Evolutionary conservation across 768 basidiomycete species (phyloP).

Genomic region (Podaxis rugospora): DNA sequence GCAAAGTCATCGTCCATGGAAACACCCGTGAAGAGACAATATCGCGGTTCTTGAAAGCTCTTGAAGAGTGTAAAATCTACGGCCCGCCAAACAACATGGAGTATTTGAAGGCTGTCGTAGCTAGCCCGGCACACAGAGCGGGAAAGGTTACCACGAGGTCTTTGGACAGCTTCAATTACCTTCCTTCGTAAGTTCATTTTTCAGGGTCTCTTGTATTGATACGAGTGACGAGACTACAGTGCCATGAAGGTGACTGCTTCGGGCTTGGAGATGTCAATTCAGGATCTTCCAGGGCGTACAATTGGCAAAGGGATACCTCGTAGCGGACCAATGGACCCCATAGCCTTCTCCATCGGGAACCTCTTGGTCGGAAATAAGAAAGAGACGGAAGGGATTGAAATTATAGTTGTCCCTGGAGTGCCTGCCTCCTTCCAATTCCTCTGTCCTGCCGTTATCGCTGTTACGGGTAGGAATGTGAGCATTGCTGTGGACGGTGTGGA

Average conservation of each 20-base stretch:
- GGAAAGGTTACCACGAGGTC: slow-evolving; percentile 48
- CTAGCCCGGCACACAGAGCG: slow-evolving; percentile 29
- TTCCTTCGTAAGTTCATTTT: slow-evolving; percentile 30
- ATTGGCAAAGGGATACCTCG: slow-evolving; percentile 56
- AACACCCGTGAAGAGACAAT: slow-evolving; percentile 41
- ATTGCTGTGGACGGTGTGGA: slow-evolving; percentile 36
- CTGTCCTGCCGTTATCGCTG: slow-evolving; percentile 40
- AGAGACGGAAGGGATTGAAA: slow-evolving; percentile 52
- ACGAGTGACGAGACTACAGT: slow-evolving; percentile 18
- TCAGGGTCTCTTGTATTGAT: background rate
- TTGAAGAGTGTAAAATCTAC: slow-evolving; percentile 37
- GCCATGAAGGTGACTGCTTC: slow-evolving; percentile 50
- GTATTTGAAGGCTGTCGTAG: slow-evolving; percentile 43
- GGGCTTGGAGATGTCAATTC: slow-evolving; percentile 54
- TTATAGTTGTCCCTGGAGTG: slow-evolving; percentile 40
- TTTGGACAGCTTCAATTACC: slow-evolving; percentile 38
- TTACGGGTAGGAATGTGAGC: slow-evolving; percentile 47
- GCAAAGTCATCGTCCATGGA: slow-evolving; percentile 56
- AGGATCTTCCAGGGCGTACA: slow-evolving; percentile 51
- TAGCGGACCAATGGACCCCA: slow-evolving; percentile 60
- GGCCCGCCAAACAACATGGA: slow-evolving; percentile 61
- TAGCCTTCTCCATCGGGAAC: slow-evolving; percentile 55
- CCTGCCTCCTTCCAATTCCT: slow-evolving; percentile 47
- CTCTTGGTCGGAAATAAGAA: slow-evolving; percentile 49
- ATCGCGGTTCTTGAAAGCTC: slow-evolving; percentile 31